Evolutionary conservation across 164 flowering plant genomes (phyloP), one percentile per base, ranked within the genome.

Genomic region (Aristolochia fimbriata): DNA sequence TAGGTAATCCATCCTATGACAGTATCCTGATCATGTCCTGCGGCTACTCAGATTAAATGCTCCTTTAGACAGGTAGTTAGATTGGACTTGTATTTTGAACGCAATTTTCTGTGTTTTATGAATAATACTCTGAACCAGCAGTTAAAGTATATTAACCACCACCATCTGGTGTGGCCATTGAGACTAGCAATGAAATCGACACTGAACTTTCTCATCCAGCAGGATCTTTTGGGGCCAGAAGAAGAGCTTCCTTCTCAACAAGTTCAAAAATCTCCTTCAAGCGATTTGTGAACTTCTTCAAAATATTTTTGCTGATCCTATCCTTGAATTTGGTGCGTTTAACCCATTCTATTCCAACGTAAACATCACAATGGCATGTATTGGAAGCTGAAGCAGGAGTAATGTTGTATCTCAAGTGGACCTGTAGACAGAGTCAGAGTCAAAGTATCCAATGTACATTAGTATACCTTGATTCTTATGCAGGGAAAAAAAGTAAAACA

Each of bases 311-410:
- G 17, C 77, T 66, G 62, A 87, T 81, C 60, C 78, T 72, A 37
- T 78, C 70, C 80, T 81, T 80, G 62, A 85, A 84, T 61, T 77
- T 76, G 60, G 76, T 75, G 69, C 76, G 79, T 68, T 78, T 87
- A 59, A 86, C 67, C 97, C 96, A 87, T 65, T 62, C 65, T 50
- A 86, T 78, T 48, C 85, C 76, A 2, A 84, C 45, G 62, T 62
- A 75, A 15, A 74, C 78, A 31, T 78, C 77, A 31, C 84, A 86
- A 41, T 73, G 77, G 64, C 96, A 85, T 23, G 78, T 61, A 45
- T 55, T 49, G 4, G 65, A 62, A 16, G 65, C 71, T 6, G 67
- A 51, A 1, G 16, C 25, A 43, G 63, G 71, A 72, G 66, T 78
- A 9, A 83, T 72, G 57, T 71, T 72, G 68, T 84, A 82, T 66